Evolutionary conservation across 257 asterid genomes (phyloP), one percentile per base, ranked within the genome.

Genomic region (Voacanga thouarsii): DNA sequence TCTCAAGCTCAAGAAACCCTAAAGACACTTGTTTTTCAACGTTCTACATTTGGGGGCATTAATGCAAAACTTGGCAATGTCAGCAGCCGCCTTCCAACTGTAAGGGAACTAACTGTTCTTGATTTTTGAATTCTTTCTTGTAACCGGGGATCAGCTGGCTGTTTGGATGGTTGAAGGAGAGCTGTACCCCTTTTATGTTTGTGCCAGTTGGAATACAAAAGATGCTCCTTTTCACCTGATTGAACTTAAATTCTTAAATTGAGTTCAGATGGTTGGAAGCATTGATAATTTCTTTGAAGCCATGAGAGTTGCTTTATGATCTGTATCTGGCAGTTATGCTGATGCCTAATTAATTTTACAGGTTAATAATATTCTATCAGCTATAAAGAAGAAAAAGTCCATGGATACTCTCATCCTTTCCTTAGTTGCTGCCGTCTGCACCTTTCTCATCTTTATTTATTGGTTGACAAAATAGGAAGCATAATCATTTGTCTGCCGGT

Each of bases 1-100:
- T 93, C 97, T 76, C 99, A 95, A 83, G 98, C 97, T 71, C 99
- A 95, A 83, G 99, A 95, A 90, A 91, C 98, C 72, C 86, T 95
- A 60, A 92, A 89, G 83, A 77, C 99, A 66, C 94, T 95, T 57
- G 81, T 90, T 79, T 91, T 91, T 84, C 99, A 95, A 79, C 92
- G 99, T 28, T 93, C 98, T 41, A 93, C 97, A 39, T 95, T 95
- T 77, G 98, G 98, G 64, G 97, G 96, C 79, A 91, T 95, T 81
- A 89, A 90, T 79, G 86, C 90, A 44, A 95, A 95, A 88, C 95
- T 95, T 80, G 90, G 98, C 83, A 95, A 92, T 80, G 90, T 95
- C 86, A 86, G 98, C 91, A 95, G 96, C 86, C 97, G 97, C 80
- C 97, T 95, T 82, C 99, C 99, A 15, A 90, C 91, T 60, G 99